Percentiles rank a stretch among this genome's conserved stretches.
Conservation (phyloP, 2,329 filamentous ascomycete genomes). For the Ophiognomonia clavigignenti-juglandacearum region DNA sequence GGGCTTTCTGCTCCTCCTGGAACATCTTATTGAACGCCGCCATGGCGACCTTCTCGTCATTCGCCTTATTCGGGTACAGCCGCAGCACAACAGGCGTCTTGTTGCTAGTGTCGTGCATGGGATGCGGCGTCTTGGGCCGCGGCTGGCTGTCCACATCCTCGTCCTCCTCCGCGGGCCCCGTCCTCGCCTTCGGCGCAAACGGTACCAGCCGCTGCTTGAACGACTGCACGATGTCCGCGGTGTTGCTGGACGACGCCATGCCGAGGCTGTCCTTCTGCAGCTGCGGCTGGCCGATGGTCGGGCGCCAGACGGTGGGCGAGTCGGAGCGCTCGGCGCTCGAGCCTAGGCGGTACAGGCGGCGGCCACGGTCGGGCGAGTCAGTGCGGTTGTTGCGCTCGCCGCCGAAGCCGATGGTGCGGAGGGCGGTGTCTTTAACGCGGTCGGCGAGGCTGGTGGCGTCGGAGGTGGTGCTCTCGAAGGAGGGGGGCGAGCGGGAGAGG, state of each 20-base stretch:
- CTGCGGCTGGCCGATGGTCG: slow-evolving; percentile 15
- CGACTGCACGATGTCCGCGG: slow-evolving; percentile 2
- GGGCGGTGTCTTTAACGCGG: slow-evolving; percentile 4
- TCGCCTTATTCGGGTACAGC: slow-evolving; percentile 11
- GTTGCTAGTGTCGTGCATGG: neutral
- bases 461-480: neutral
- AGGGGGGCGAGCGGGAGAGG: slow-evolving; percentile 3
- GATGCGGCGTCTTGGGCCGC: slow-evolving; percentile 10
- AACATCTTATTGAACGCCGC: slow-evolving; percentile 13
- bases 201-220: slow-evolving; percentile 13
- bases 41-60: slow-evolving; percentile 14
- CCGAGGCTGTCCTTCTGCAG: slow-evolving; percentile 15
- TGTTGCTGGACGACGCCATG: neutral
- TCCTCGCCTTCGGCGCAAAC: slow-evolving; percentile 7
- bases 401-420: slow-evolving; percentile 12
- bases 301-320: slow-evolving; percentile 14
- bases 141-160: neutral
- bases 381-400: slow-evolving; percentile 12
- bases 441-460: slow-evolving; percentile 9
- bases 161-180: neutral
- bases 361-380: slow-evolving; percentile 10
- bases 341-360: slow-evolving; percentile 7
- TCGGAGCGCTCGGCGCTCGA: slow-evolving; percentile 16
- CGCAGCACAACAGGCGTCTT: slow-evolving; percentile 5
- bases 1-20: slow-evolving; percentile 12